Evolutionary conservation across 495 filamentous ascomycete species (phyloP), one percentile per base, ranked within the genome.

Genomic region (Hapsidospora chrysogenum): DNA sequence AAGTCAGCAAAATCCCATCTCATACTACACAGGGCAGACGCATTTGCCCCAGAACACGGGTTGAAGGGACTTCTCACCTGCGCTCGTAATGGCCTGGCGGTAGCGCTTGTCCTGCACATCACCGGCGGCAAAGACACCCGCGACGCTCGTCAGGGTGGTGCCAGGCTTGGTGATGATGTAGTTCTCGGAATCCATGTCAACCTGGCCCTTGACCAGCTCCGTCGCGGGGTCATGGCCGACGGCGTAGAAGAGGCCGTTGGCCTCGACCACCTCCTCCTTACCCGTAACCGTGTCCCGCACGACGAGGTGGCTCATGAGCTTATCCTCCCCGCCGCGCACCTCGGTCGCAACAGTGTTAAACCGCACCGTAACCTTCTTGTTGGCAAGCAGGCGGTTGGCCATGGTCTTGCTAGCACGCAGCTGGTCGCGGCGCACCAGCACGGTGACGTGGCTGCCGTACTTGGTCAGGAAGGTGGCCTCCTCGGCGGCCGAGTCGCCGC

Each of bases 31-130:
- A 26, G 23, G 6, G 23, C 23, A 26, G 11, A 26, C 11, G 11
- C 23, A 26, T 26, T 6, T 6, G 2, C 16, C 8, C 10, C 8
- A n/a, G n/a, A n/a, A n/a, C n/a, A n/a, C n/a, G n/a, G n/a, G n/a
- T n/a, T n/a, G n/a, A n/a, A n/a, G n/a, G n/a, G n/a, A 17, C 31
- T 42, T 70, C 78, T 46, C 74, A 86, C 87, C 87, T 48, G 89
- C 89, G 65, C 84, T 93, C 34, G 89, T 97, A 47, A 97, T 86
- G 37, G 89, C 89, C 63, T 97, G 89, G 51, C 92, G 71, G 57
- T 99, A 99, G 47, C 79, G 76, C 73, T 95, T 96, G 53, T 99
- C 92, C 63, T 96, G 92, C 14, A 99, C 89, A 51, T 99, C 89
- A 33, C 89, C 89, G 29, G 86, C 87, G 34, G 89, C 89, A 54